Evolutionary conservation across 1,284 basidiomycete genomes (phyloP).

Genomic region (Rhodotorula sp.): DNA sequence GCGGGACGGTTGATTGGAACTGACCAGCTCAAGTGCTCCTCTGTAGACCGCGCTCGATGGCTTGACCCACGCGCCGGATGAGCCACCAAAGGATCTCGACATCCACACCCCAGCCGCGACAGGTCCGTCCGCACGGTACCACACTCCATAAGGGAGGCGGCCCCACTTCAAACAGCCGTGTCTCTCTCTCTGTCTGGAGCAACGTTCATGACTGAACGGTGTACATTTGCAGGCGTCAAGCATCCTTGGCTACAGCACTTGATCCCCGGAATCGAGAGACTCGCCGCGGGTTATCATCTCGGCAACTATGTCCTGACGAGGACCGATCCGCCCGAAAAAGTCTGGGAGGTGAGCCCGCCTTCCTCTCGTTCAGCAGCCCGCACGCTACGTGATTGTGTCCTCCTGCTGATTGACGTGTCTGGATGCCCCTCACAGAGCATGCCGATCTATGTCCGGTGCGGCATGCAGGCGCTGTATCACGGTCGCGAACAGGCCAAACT

Average conservation of each 20-base stretch:
- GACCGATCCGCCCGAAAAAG: constrained; percentile 22
- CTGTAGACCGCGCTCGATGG: constrained; percentile 18
- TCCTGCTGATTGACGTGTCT: constrained; percentile 56
- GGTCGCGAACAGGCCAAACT: constrained; percentile 20
- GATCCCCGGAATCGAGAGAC: constrained; percentile 21
- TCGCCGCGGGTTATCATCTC: constrained; percentile 27
- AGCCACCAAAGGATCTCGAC: constrained; percentile 12
- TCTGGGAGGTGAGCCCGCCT: constrained; percentile 29
- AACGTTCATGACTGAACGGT: not conserved
- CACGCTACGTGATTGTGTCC: constrained; percentile 50
- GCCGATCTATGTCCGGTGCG: constrained; percentile 74
- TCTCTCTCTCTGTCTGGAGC: not conserved
- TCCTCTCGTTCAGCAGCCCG: no score
- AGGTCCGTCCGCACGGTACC: not conserved
- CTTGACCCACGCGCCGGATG: constrained; percentile 13
- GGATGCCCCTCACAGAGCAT: constrained; percentile 69
- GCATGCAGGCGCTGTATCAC: constrained; percentile 37
- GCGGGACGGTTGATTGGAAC: not conserved
- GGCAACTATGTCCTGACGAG: constrained; percentile 37
- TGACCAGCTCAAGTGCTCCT: not conserved
- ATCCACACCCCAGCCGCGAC: constrained; percentile 17
- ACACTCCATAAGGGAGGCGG: no score
- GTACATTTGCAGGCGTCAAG: constrained; percentile 1
- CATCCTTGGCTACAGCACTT: constrained; percentile 20
- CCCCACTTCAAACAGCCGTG: no score